A percentile compares a stretch with the other conserved stretches of the same genome.
phyloP scores from a whole-genome alignment of 1,139 yeast genomes.

The Schwanniomyces etchellsii region DNA sequence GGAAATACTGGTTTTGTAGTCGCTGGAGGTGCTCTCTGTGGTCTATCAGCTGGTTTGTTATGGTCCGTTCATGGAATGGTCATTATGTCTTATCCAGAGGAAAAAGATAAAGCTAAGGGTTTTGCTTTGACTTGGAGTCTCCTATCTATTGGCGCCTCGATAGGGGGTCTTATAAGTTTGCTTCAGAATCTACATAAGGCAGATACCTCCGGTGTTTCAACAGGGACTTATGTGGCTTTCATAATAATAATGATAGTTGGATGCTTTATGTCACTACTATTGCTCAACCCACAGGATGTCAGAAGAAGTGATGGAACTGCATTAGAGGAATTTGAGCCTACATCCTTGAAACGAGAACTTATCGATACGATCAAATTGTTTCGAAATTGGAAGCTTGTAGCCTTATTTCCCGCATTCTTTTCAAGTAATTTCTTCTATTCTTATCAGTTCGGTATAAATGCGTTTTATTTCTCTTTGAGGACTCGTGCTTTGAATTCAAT shows the following conservation, averaged over 20 bases:
- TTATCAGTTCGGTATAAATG: conserved; percentile 56
- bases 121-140: conserved; percentile 57
- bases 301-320: conserved; percentile 48
- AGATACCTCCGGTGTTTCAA: conserved; percentile 35
- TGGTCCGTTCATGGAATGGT: conserved; percentile 63
- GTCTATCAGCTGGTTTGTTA: conserved; percentile 49
- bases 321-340: conserved; percentile 40
- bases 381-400: no score
- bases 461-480: conserved; percentile 50
- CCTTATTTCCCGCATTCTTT: conserved; percentile 58
- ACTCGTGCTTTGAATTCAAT: conserved; percentile 57
- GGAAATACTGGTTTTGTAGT: conserved; percentile 49
- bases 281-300: conserved; percentile 48
- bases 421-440: conserved; percentile 64
- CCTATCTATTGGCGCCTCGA: conserved; percentile 60
- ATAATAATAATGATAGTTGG: conserved; percentile 51
- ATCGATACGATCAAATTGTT: conserved; percentile 34
- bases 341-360: conserved; percentile 44
- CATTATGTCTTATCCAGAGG: conserved; percentile 53
- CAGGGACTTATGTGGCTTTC: conserved; percentile 55
- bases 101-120: conserved; percentile 48
- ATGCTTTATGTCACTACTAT: conserved; percentile 34
- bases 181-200: conserved; percentile 40
- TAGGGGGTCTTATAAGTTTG: conserved; percentile 52
- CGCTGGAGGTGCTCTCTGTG: conserved; percentile 57